These are phyloP conservation scores for Entelexis sorbosivorans DNA, from an alignment of 1,139 yeast genomes.

Conservation along the genomic window DNA sequence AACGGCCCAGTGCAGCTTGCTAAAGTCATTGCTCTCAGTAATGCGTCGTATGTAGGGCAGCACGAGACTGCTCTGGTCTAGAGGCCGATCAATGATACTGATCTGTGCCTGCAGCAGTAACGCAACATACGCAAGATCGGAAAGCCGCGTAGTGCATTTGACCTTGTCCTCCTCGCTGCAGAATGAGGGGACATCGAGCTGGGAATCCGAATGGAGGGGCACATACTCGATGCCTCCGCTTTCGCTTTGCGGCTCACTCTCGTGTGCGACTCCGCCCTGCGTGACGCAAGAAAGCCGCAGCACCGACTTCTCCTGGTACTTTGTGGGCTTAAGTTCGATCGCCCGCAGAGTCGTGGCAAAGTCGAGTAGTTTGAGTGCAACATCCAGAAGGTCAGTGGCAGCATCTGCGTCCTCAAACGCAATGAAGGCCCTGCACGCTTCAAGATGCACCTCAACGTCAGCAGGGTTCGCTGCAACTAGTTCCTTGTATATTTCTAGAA, in stretches of 20 bases:
- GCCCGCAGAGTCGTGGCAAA: constrained; percentile 68
- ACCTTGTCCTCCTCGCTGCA: not conserved
- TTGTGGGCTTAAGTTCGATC: constrained; percentile 78
- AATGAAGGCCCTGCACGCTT: constrained; percentile 46
- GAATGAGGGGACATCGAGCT: constrained; percentile 6
- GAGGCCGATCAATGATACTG: not conserved
- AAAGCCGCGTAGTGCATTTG: constrained; percentile 32
- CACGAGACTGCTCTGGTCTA: constrained; percentile 26
- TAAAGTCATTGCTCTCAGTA: constrained; percentile 39
- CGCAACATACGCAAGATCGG: constrained; percentile 61
- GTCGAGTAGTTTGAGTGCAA: constrained; percentile 46
- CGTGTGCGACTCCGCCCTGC: not conserved
- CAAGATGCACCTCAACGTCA: constrained; percentile 33
- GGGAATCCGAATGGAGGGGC: constrained; percentile 3
- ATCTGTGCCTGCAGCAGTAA: constrained; percentile 52
- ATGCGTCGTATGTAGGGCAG: constrained; percentile 64
- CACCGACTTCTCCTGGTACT: constrained; percentile 41
- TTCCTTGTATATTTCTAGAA: not conserved
- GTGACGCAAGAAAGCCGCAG: constrained; percentile 6
- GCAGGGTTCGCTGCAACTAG: not conserved
- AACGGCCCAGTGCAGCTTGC: constrained; percentile 59
- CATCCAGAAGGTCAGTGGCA: constrained; percentile 42
- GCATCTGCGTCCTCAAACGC: constrained; percentile 51
- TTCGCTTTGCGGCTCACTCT: not conserved
- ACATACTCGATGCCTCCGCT: constrained; percentile 7